Base-by-base conservation (phyloP, 345 rosid species). In the Brassica juncea region DNA sequence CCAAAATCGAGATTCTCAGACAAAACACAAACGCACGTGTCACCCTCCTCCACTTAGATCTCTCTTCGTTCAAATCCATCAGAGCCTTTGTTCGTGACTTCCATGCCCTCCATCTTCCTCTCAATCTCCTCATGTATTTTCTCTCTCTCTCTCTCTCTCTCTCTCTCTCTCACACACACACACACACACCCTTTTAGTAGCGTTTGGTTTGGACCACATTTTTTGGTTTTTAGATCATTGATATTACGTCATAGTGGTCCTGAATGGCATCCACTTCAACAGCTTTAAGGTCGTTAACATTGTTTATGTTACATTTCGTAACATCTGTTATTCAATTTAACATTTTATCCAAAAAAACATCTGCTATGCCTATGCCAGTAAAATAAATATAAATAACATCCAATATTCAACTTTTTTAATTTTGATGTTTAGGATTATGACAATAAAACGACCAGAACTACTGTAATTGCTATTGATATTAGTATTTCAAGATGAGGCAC, bases 11-110 rank as follows among this genome's bases (percentile, higher is more conserved):
- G 80, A 71, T 81, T 15, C 77, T 81, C 23, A 66, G 49, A 76
- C 84, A 81, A 66, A 81, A 81, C 84, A 10, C 80, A 58, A 71
- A 76, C 66, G 84, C 84, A 76, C 77, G 84, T 76, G 64, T 81
- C 5, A 76, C 80, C 23, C 23, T 81, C 32, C 84, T 81, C 27
- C 80, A 76, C 47, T 76, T 81, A 14, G 80, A 81, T 76, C 84
- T 81, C 32, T 76, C 84, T 66, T 81, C 84, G 5, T 12, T 81
- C 72, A 64, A 66, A 71, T 81, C 80, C 70, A 71, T 81, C 70
- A 76, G 30, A 71, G 58, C 70, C 19, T 81, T 81, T 81, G 80
- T 19, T 71, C 80, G 77, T 34, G 80, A 71, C 42, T 81, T 81
- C 37, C 80, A 21, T 25, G 80, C 80, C 61, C 80, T 81, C 61